These are phyloP conservation scores for Liquidambar formosana DNA, from an alignment of 164 flowering plant genomes.

Conservation along the genomic window DNA sequence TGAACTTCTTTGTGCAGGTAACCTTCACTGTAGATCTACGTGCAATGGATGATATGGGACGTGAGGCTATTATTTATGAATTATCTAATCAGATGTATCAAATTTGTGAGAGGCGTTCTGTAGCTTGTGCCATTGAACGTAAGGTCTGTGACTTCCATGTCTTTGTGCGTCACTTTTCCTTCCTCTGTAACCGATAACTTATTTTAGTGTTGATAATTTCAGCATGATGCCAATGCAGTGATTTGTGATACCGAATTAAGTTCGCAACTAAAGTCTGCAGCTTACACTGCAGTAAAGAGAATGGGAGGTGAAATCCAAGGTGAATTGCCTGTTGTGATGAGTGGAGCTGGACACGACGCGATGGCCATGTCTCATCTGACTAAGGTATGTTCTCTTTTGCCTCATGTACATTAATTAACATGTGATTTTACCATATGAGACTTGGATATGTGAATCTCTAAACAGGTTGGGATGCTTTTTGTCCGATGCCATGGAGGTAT, in stretches of 20 bases:
- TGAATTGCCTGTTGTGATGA: constrained; percentile 88
- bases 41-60: constrained; percentile 75
- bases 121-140: constrained; percentile 77
- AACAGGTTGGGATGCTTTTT: constrained; percentile 92
- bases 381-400: constrained; percentile 47
- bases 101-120: constrained; percentile 75
- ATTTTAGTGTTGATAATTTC: constrained; percentile 20
- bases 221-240: constrained; percentile 95
- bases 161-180: constrained; percentile 4
- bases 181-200: not conserved
- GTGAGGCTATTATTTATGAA: constrained; percentile 80
- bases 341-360: constrained; percentile 99
- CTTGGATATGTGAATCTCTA: not conserved
- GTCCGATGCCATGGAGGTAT: constrained; percentile 95
- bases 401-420: not conserved
- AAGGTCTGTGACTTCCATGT: constrained; percentile 56
- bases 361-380: constrained; percentile 97
- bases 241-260: constrained; percentile 67
- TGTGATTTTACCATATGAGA: not conserved
- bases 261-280: constrained; percentile 63
- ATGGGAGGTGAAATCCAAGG: constrained; percentile 57
- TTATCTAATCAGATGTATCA: constrained; percentile 60
- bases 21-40: constrained; percentile 91
- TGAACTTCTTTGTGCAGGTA: constrained; percentile 50
- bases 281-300: constrained; percentile 54